Evolutionary conservation across 345 rosid genomes (phyloP).

Genomic region (Odontarrhena argentea): DNA sequence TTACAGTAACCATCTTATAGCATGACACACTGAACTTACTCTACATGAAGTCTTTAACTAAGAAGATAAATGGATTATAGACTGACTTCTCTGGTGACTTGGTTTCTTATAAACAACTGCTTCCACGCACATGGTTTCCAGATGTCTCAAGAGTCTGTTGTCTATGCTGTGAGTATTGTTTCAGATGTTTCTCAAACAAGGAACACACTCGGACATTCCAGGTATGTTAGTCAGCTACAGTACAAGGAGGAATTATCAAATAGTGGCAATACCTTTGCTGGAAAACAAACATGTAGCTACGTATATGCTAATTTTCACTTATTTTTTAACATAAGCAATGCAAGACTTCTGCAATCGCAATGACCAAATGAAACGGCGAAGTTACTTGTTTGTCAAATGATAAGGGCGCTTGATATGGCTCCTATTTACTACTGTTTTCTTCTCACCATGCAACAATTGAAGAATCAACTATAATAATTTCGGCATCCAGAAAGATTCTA

Average conservation of each 20-base stretch:
- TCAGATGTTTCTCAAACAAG: constrained; percentile 15
- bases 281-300: background rate
- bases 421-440: background rate
- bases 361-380: background rate
- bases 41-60: background rate
- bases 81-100: background rate
- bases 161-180: background rate
- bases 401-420: background rate
- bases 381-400: background rate
- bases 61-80: background rate
- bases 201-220: constrained; percentile 5
- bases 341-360: background rate
- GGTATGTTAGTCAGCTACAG: constrained; percentile 19
- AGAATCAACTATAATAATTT: background rate
- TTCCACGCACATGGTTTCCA: background rate
- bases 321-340: background rate
- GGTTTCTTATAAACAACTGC: background rate
- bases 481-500: constrained; percentile 1
- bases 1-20: constrained; percentile 7
- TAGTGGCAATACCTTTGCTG: background rate
- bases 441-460: background rate
- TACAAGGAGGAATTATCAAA: background rate
- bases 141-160: background rate
- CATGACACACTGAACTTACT: constrained; percentile 11
- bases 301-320: constrained; percentile 1